phyloP scores from a whole-genome alignment of 148 eudicot genomes.

The Rhododendron molle region DNA sequence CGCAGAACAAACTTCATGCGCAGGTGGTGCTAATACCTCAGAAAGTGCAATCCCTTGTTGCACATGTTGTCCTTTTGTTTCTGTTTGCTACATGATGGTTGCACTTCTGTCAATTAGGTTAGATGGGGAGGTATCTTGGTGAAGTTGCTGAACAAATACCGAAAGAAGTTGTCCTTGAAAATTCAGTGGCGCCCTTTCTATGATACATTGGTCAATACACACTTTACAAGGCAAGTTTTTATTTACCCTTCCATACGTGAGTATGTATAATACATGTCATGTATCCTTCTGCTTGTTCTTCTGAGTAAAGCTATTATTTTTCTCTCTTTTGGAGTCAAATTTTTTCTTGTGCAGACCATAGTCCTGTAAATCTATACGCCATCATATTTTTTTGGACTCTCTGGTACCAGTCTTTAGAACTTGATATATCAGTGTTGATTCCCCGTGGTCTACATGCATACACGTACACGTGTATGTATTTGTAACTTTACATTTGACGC shows the following conservation, averaged over 20 bases:
- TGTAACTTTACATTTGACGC: background rate
- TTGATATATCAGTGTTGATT: background rate
- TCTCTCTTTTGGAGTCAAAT: background rate
- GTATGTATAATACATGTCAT: background rate
- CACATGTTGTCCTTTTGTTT: background rate
- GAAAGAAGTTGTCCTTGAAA: conserved; percentile 69
- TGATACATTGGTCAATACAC: conserved; percentile 72
- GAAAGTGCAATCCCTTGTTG: conserved; percentile 3
- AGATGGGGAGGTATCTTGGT: conserved; percentile 90
- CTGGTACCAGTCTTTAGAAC: background rate
- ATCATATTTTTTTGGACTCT: background rate
- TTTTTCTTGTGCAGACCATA: background rate
- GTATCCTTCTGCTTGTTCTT: background rate
- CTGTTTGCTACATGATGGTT: conserved; percentile 6
- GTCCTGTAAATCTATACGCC: background rate
- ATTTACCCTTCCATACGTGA: background rate
- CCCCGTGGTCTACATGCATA: background rate
- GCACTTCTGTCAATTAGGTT: conserved; percentile 46
- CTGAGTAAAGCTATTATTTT: background rate
- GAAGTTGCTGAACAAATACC: conserved; percentile 69
- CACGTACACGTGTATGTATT: background rate
- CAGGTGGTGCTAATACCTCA: conserved; percentile 48
- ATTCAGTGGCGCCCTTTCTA: conserved; percentile 86
- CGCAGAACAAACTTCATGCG: conserved; percentile 63
- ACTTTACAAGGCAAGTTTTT: conserved; percentile 68